A percentile compares a stretch with the other conserved stretches of the same genome.
Evolutionary conservation across 2,329 filamentous ascomycete species (phyloP).

Genomic region (Amauroascus verrucosus): DNA sequence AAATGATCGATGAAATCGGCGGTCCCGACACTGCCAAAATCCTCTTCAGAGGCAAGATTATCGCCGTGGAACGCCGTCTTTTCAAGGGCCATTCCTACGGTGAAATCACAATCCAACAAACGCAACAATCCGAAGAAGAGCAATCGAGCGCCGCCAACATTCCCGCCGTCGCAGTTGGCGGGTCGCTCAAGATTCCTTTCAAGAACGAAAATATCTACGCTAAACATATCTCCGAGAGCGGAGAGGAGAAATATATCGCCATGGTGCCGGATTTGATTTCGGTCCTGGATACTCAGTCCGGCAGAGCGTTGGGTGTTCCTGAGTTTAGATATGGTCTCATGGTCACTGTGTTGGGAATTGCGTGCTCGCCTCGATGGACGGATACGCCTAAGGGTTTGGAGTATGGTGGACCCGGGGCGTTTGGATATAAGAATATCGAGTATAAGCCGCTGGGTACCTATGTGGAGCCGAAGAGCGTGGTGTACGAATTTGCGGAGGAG

Average conservation of each 20-base stretch:
- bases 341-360: conserved; percentile 46
- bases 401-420: conserved; percentile 42
- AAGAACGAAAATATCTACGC: conserved; percentile 66
- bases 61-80: conserved; percentile 46
- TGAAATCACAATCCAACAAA: conserved; percentile 47
- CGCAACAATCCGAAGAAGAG: conserved; percentile 31
- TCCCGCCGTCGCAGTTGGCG: conserved; percentile 12
- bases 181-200: conserved; percentile 46
- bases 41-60: conserved; percentile 55
- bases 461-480: conserved; percentile 45
- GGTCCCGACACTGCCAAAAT: conserved; percentile 45
- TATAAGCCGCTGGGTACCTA: conserved; percentile 45
- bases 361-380: conserved; percentile 46
- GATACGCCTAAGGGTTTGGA: conserved; percentile 40
- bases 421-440: conserved; percentile 40
- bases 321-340: conserved; percentile 47
- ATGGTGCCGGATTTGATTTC: conserved; percentile 49
- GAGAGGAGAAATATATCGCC: conserved; percentile 31
- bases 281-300: conserved; percentile 47
- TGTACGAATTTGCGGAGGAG: conserved; percentile 36
- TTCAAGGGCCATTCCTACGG: conserved; percentile 51
- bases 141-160: conserved; percentile 12
- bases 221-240: conserved; percentile 26
- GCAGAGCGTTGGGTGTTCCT: conserved; percentile 46
- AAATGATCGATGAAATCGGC: conserved; percentile 50